A percentile compares a stretch with the other conserved stretches of the same genome.
Conservation (phyloP, 805 yeast genomes). For the Spathaspora passalidarum region DNA sequence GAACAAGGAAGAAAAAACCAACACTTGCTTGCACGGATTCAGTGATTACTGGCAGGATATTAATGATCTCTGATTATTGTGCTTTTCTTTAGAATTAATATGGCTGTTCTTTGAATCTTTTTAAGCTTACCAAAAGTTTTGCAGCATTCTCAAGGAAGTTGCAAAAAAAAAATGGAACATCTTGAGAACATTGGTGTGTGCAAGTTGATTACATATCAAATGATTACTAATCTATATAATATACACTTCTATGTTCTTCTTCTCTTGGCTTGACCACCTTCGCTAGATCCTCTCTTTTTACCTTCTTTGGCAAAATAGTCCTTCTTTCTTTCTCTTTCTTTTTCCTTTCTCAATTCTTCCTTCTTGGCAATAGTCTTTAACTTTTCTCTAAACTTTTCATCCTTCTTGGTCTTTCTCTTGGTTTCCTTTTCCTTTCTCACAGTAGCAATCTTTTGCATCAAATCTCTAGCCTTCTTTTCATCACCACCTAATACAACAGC, state of each 20-base stretch:
- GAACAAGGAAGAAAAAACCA: no score
- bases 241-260: conserved; percentile 20
- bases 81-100: no score
- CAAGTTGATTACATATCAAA: no score
- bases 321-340: conserved; percentile 81
- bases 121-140: no score
- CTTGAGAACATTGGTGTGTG: not conserved
- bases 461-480: conserved; percentile 87
- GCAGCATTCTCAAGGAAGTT: no score
- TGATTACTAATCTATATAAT: not conserved
- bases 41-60: no score
- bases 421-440: conserved; percentile 81
- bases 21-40: no score
- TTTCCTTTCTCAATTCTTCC: conserved; percentile 67
- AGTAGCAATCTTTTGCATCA: conserved; percentile 84
- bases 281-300: conserved; percentile 51
- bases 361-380: conserved; percentile 72
- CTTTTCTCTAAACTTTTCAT: conserved; percentile 70
- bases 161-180: no score
- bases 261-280: conserved; percentile 28
- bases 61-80: no score
- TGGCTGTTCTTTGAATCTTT: no score
- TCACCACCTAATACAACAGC: conserved; percentile 93
- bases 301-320: conserved; percentile 76
- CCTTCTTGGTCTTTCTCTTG: conserved; percentile 69